Evolutionary conservation across 371 early-diverging fungal genomes (phyloP), one percentile per base, ranked within the genome.

Genomic region (Batrachochytrium dendrobatidis): DNA sequence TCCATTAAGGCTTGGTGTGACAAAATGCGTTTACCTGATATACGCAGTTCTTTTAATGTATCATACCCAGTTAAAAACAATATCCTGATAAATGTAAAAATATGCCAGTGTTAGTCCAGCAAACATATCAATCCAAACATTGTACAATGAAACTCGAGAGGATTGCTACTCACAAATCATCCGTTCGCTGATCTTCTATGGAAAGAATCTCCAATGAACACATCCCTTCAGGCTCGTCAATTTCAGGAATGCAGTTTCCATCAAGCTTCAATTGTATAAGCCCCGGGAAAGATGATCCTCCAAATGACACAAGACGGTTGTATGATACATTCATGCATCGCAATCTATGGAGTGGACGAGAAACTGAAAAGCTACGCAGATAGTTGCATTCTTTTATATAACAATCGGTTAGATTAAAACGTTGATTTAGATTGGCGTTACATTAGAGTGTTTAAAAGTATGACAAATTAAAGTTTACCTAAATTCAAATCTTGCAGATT

Each of bases 401-500:
- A 20, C n/a, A n/a, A n/a, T 59, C 59, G 56, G 33, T 22, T 1
- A 58, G n/a, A n/a, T n/a, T n/a, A n/a, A n/a, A n/a, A n/a, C n/a
- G n/a, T n/a, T n/a, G n/a, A n/a, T n/a, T n/a, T n/a, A n/a, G n/a
- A n/a, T n/a, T n/a, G n/a, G n/a, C n/a, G 12, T 25, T 6, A 48
- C 49, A 48, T 6, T 29, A 48, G 24, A 6, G 49, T 8, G 49
- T 8, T 25, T 8, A 25, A 24, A 15, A 39, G 39, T 20, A 39
- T 15, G 39, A 39, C 20, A 24, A 6, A 29, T n/a, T n/a, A n/a
- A 12, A 3, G 20, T 56, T 30, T 68, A 65, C 69, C 59, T 4
- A 63, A 20, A 20, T 59, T 31, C 8, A 69, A 28, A 24, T 55
- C 58, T 22, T 34, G 54, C 34, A 69, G 46, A n/a, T 29, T 44